These are phyloP conservation scores for Boletus austroedulis DNA, from an alignment of 1,284 basidiomycete species.

Conservation along the genomic window DNA sequence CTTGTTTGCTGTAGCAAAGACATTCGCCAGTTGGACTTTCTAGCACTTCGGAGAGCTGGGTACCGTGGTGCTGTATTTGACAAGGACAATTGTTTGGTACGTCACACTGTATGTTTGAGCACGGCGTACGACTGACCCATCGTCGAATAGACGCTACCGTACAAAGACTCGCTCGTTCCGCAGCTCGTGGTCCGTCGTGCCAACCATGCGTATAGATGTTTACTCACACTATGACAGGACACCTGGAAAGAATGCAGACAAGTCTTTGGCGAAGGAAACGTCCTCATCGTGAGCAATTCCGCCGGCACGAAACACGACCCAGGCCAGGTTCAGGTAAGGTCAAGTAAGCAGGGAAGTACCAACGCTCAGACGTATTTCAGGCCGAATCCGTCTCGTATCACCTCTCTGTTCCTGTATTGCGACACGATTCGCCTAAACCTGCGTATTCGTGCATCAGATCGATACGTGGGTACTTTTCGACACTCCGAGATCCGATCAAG, in stretches of 20 bases:
- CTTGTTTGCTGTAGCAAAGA: constrained; percentile 53
- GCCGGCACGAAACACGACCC: constrained; percentile 82
- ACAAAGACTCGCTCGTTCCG: constrained; percentile 70
- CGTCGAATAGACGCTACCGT: constrained; percentile 69
- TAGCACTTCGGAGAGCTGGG: constrained; percentile 70
- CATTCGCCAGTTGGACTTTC: constrained; percentile 86
- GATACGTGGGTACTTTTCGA: constrained; percentile 53
- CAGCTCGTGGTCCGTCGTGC: constrained; percentile 57
- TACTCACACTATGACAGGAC: constrained; percentile 43
- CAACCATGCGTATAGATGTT: neutral
- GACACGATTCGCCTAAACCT: constrained; percentile 70
- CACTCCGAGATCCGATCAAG: constrained; percentile 43
- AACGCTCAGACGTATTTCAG: constrained; percentile 39
- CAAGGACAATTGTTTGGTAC: constrained; percentile 95
- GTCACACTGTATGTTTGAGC: constrained; percentile 22
- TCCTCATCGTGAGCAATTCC: constrained; percentile 93
- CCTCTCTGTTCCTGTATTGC: constrained; percentile 80
- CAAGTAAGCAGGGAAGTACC: no score
- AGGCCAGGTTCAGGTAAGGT: constrained; percentile 71
- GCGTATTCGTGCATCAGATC: constrained; percentile 53
- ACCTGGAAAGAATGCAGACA: constrained; percentile 75
- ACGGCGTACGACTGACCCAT: neutral
- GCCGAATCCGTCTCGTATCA: constrained; percentile 82
- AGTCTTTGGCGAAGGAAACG: constrained; percentile 75
- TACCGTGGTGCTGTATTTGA: constrained; percentile 90